Percentiles rank a stretch among this genome's conserved stretches.
Evolutionary conservation across 768 basidiomycete genomes (phyloP).

Genomic region (Neoboletus subvelutipes): DNA sequence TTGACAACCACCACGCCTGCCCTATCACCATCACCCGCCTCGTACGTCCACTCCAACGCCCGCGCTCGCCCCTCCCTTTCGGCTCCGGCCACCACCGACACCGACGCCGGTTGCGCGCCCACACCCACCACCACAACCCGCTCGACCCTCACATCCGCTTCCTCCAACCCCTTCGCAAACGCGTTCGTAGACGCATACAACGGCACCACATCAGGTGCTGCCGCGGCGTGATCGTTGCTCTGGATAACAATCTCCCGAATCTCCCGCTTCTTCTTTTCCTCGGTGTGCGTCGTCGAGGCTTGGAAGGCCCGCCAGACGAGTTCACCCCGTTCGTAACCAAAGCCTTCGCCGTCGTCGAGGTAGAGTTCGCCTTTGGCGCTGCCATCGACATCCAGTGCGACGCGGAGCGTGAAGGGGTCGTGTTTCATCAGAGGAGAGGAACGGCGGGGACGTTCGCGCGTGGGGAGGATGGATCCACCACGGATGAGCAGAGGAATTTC

Average conservation of each 20-base stretch:
- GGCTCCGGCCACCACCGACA: slow-evolving; percentile 50
- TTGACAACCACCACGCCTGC: slow-evolving; percentile 74
- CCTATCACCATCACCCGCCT: slow-evolving; percentile 52
- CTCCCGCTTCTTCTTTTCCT: background rate
- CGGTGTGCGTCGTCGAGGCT: slow-evolving; percentile 47
- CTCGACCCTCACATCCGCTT: slow-evolving; percentile 68
- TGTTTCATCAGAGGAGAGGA: slow-evolving; percentile 84
- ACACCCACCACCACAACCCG: slow-evolving; percentile 80
- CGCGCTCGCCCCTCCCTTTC: slow-evolving; percentile 33
- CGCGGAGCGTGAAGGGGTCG: slow-evolving; percentile 90
- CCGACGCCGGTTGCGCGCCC: slow-evolving; percentile 52
- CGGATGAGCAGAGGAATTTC: slow-evolving; percentile 84
- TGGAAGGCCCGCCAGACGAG: slow-evolving; percentile 80
- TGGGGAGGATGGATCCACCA: slow-evolving; percentile 87
- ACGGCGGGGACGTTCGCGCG: slow-evolving; percentile 83
- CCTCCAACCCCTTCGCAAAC: slow-evolving; percentile 62
- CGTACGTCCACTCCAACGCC: slow-evolving; percentile 69
- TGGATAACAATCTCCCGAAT: slow-evolving; percentile 43
- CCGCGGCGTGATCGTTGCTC: slow-evolving; percentile 60
- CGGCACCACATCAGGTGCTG: slow-evolving; percentile 47
- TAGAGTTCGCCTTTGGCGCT: slow-evolving; percentile 83
- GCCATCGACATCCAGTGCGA: slow-evolving; percentile 64
- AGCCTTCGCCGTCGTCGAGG: slow-evolving; percentile 91
- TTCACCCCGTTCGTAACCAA: slow-evolving; percentile 69
- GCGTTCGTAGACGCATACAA: slow-evolving; percentile 57